Percentiles rank a stretch among this genome's conserved stretches.
Evolutionary conservation across 2,329 filamentous ascomycete genomes (phyloP).

Genomic region (Fusarium brachygibbosum): DNA sequence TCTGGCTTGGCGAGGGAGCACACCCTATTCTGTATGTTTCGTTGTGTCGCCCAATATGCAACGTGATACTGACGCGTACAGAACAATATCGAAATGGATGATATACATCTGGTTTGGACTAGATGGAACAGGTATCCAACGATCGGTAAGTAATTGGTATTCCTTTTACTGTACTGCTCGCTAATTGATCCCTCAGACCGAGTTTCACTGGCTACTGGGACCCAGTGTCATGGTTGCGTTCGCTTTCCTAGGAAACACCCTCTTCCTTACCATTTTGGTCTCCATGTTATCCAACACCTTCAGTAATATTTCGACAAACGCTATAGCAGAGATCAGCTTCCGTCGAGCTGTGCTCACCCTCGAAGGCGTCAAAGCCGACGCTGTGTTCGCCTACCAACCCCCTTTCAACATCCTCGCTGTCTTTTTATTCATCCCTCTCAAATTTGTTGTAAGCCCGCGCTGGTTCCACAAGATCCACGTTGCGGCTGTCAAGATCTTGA

Average conservation of each 20-base stretch:
- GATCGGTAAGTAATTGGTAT: slow-evolving; percentile 59
- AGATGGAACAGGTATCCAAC: slow-evolving; percentile 75
- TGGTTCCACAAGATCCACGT: slow-evolving; percentile 96
- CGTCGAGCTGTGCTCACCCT: slow-evolving; percentile 84
- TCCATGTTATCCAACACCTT: slow-evolving; percentile 91
- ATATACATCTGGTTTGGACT: slow-evolving; percentile 93
- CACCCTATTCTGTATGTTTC: slow-evolving; percentile 68
- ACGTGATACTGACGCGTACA: slow-evolving; percentile 44
- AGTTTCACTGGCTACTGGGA: slow-evolving; percentile 84
- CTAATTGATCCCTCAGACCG: slow-evolving; percentile 58
- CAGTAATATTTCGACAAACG: slow-evolving; percentile 80
- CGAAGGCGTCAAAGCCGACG: slow-evolving; percentile 87
- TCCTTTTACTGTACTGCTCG: not conserved
- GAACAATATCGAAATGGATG: slow-evolving; percentile 89
- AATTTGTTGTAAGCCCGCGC: slow-evolving; percentile 80
- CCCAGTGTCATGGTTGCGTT: slow-evolving; percentile 86
- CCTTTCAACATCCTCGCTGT: slow-evolving; percentile 87
- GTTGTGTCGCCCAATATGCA: not conserved
- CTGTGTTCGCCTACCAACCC: slow-evolving; percentile 84
- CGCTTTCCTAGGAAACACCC: slow-evolving; percentile 86
- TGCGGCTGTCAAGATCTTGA: slow-evolving; percentile 78
- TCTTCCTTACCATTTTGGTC: slow-evolving; percentile 90
- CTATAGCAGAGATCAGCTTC: slow-evolving; percentile 86
- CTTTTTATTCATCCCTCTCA: slow-evolving; percentile 79
- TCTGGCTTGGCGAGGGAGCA: slow-evolving; percentile 78